These are phyloP conservation scores for Nadsonia starkeyi-henricii DNA, from an alignment of 1,139 yeast genomes.

Conservation along the genomic window DNA sequence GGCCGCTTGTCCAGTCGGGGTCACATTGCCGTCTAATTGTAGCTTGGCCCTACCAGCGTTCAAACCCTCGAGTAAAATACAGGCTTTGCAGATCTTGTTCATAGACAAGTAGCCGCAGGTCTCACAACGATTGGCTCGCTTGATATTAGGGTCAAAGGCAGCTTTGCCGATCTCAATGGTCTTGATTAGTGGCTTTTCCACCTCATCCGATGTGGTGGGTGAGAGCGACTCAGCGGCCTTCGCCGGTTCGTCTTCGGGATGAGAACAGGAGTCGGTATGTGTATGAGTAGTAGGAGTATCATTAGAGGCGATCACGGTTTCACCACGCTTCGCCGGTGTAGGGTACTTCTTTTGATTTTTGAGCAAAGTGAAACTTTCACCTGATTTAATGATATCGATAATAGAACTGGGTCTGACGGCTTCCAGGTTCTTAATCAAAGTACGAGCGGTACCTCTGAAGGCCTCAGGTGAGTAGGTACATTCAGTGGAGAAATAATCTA, in stretches of 20 bases:
- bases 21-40: constrained; percentile 27
- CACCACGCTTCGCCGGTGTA: neutral
- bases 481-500: constrained; percentile 94
- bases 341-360: constrained; percentile 28
- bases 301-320: neutral
- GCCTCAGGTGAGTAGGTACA: constrained; percentile 98
- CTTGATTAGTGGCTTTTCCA: neutral
- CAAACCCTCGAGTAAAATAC: constrained; percentile 73
- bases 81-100: constrained; percentile 83
- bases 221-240: no score
- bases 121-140: constrained; percentile 37
- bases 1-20: constrained; percentile 48
- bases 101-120: constrained; percentile 88
- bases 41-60: constrained; percentile 47
- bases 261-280: neutral
- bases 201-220: neutral
- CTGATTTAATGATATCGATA: constrained; percentile 85
- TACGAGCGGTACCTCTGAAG: constrained; percentile 93
- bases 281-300: neutral
- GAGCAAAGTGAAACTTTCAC: constrained; percentile 67
- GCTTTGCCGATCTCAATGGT: neutral
- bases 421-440: constrained; percentile 77
- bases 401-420: constrained; percentile 87
- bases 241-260: neutral
- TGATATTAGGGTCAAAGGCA: constrained; percentile 8